Base-by-base conservation (phyloP, 2,329 filamentous ascomycete species). In the Ceratocystis huliohia region DNA sequence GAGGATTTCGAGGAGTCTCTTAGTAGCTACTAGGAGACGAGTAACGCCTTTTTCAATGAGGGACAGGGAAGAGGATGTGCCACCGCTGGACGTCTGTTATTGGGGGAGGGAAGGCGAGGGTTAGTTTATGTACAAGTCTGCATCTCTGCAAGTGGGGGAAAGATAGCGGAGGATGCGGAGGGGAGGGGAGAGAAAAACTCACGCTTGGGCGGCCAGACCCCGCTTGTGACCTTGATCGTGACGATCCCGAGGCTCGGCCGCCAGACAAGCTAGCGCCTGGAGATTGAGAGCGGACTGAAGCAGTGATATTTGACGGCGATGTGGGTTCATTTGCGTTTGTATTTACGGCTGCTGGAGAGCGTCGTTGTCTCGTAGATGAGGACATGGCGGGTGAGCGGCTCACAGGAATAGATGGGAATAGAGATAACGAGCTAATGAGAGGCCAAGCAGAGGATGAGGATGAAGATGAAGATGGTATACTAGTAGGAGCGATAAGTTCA, bases 31-130 rank as follows among this genome's bases (percentile, higher is more conserved):
- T 45, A 99, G 86, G 57, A 99, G 88, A 75, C 99, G 94, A 10
- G 93, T 96, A 70, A 99, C 94, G 75, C 92, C 96, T 80, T 96
- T 97, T 79, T 99, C 94, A 76, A 99, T 99, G 76, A 96, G 93
- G 64, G 93, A 96, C 71, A 99, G 83, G 71, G 83, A 82, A 73
- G 84, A 90, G 81, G 80, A 89, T 80, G 79, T 86, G 79, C 76
- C 85, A 80, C 75, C 73, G 64, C 13, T 41, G 37, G 87, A 88
- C 73, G 78, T 78, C 64, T 66, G 48, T 57, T 46, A 46, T 50
- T 45, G 28, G 5, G 15, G 20, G 33, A 8, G 57, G 44, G 44
- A 44, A 41, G 20, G 13, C 28, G 61, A 30, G 61, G 56, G 59
- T 48, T 46, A 45, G 59, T 41, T 41, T 41, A 3, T 41, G 37